phyloP scores from a whole-genome alignment of 2,329 filamentous ascomycete genomes.

The Penicillium sp. region DNA sequence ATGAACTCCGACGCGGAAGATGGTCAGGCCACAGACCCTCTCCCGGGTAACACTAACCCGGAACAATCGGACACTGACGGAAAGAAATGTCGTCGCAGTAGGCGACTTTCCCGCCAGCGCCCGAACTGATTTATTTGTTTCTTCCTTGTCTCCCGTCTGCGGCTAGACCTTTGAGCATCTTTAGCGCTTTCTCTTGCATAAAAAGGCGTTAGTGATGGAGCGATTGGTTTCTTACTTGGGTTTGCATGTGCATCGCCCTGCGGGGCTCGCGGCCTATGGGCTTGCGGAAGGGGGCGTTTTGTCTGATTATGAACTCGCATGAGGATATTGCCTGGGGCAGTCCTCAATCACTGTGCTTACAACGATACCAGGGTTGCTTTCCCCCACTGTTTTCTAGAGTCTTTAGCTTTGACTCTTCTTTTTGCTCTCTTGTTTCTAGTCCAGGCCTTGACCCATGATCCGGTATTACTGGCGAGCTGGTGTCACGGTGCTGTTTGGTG shows the following conservation, averaged over 20 bases:
- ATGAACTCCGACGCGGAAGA: conserved; percentile 19
- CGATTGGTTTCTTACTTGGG: conserved; percentile 8
- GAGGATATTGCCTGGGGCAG: conserved; percentile 21
- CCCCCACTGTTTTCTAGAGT: not conserved
- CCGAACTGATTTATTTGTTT: conserved; percentile 7
- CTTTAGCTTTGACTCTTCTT: not conserved
- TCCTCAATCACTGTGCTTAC: conserved; percentile 11
- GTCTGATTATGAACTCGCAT: conserved; percentile 13
- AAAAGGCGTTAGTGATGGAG: conserved; percentile 17
- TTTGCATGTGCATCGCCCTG: conserved; percentile 14
- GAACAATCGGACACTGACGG: conserved; percentile 6
- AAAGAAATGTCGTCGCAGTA: conserved; percentile 16
- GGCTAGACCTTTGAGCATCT: conserved; percentile 10
- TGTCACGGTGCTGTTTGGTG: not conserved
- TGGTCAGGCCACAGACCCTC: conserved; percentile 9
- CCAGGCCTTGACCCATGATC: not conserved
- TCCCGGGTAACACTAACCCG: conserved; percentile 1
- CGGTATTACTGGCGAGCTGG: not conserved
- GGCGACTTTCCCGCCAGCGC: conserved; percentile 18
- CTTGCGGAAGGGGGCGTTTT: conserved; percentile 15
- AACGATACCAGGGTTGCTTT: conserved; percentile 4
- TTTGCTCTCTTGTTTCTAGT: not conserved
- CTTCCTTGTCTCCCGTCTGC: conserved; percentile 7
- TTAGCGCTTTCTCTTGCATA: conserved; percentile 22
- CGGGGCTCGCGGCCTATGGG: conserved; percentile 7